Percentiles rank a stretch among this genome's conserved stretches.
These are phyloP conservation scores for Hypomyces perniciosus DNA, from an alignment of 2,329 filamentous ascomycete species.

Conservation along the genomic window DNA sequence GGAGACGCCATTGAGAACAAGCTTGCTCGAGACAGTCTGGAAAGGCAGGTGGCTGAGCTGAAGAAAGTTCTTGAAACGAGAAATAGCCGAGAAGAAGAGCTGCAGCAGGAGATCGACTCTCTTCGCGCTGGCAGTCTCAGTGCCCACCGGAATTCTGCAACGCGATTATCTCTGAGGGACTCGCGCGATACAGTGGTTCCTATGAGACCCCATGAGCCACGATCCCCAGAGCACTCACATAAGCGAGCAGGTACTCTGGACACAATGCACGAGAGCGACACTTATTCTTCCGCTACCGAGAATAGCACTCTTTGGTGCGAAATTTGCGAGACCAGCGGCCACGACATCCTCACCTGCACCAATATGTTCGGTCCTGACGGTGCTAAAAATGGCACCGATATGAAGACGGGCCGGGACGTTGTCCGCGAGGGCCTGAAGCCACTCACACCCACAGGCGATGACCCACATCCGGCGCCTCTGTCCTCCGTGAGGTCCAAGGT, in stretches of 20 bases:
- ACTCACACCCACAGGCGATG: slow-evolving; percentile 35
- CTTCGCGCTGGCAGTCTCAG: slow-evolving; percentile 42
- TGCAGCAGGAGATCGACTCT: slow-evolving; percentile 73
- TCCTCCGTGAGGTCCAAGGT: slow-evolving; percentile 45
- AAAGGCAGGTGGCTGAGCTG: slow-evolving; percentile 74
- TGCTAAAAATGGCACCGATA: slow-evolving; percentile 27
- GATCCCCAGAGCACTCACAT: slow-evolving; percentile 41
- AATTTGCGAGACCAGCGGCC: slow-evolving; percentile 85
- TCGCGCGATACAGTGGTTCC: slow-evolving; percentile 60
- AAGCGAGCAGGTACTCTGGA: slow-evolving; percentile 54
- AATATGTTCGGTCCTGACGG: slow-evolving; percentile 67
- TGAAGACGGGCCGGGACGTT: slow-evolving; percentile 29
- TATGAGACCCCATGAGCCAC: slow-evolving; percentile 43
- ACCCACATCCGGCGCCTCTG: slow-evolving; percentile 49
- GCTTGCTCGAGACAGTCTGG: slow-evolving; percentile 56
- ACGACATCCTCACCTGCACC: slow-evolving; percentile 90
- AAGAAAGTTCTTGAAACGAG: slow-evolving; percentile 69
- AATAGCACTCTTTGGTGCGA: slow-evolving; percentile 81
- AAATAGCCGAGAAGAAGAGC: slow-evolving; percentile 68
- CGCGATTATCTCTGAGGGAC: slow-evolving; percentile 56
- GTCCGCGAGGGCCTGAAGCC: slow-evolving; percentile 33
- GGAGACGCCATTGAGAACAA: slow-evolving; percentile 26
- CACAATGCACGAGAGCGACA: slow-evolving; percentile 65
- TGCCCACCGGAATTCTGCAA: slow-evolving; percentile 29
- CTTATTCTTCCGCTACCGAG: slow-evolving; percentile 64